These are phyloP conservation scores for Calonectria leucothoes DNA, from an alignment of 2,329 filamentous ascomycete genomes.

Conservation along the genomic window DNA sequence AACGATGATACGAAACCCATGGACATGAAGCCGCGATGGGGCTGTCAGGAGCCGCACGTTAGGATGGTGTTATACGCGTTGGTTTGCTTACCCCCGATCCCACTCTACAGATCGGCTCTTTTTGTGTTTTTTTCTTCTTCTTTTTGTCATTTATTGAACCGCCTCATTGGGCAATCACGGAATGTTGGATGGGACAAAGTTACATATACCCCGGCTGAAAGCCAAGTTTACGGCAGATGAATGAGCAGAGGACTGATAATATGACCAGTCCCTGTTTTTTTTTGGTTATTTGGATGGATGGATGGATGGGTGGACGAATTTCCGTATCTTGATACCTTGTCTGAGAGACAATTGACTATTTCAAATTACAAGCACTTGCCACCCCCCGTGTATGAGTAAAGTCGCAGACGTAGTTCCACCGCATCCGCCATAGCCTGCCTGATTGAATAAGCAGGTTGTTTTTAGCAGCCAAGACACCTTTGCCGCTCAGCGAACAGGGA, in stretches of 20 bases:
- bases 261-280: slow-evolving; percentile 8
- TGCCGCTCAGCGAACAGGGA: background rate
- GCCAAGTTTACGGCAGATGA: slow-evolving; percentile 43
- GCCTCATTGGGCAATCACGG: slow-evolving; percentile 28
- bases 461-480: background rate
- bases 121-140: slow-evolving; percentile 17
- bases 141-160: slow-evolving; percentile 15
- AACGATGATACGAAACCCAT: slow-evolving; percentile 14
- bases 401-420: background rate
- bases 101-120: background rate
- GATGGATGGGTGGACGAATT: background rate
- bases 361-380: background rate
- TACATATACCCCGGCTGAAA: slow-evolving; percentile 45
- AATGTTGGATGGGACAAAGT: slow-evolving; percentile 29
- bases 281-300: background rate
- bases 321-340: background rate
- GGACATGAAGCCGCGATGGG: background rate
- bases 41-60: background rate
- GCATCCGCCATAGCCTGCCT: background rate
- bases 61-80: slow-evolving; percentile 8
- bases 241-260: slow-evolving; percentile 16
- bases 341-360: slow-evolving; percentile 7
- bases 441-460: background rate
- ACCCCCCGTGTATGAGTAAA: background rate
- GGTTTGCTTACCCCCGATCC: background rate